Evolutionary conservation across 345 rosid species (phyloP).

Genomic region (Rhizophora apiculata): DNA sequence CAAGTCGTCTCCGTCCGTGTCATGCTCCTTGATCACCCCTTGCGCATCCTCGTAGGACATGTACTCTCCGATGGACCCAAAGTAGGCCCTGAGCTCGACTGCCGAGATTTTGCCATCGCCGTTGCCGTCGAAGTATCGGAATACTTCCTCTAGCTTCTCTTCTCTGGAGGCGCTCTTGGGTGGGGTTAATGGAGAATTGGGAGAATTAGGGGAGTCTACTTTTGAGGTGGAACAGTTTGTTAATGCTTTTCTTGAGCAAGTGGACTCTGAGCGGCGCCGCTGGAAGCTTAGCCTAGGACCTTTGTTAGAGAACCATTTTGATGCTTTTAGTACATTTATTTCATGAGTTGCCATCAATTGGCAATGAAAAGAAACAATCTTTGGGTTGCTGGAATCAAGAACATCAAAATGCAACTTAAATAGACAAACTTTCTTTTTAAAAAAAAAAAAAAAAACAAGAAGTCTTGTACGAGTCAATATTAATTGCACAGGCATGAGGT

Average conservation of each 20-base stretch:
- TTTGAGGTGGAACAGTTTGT: neutral
- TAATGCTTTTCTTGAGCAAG: conserved; percentile 5
- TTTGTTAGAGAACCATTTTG: conserved; percentile 35
- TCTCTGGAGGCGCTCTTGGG: conserved; percentile 11
- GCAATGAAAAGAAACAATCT: too few species aligned
- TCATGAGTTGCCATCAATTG: conserved; percentile 18
- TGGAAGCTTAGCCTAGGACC: conserved; percentile 26
- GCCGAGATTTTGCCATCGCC: conserved; percentile 37
- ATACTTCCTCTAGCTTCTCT: conserved; percentile 52
- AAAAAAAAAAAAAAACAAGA: too few species aligned
- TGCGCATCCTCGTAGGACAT: conserved; percentile 57
- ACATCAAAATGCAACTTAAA: too few species aligned
- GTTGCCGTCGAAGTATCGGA: conserved; percentile 27
- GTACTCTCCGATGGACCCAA: conserved; percentile 68
- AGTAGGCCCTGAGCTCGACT: conserved; percentile 58
- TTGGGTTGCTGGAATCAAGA: too few species aligned
- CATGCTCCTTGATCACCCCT: conserved; percentile 54
- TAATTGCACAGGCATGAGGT: neutral
- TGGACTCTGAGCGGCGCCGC: conserved; percentile 17
- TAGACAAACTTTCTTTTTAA: too few species aligned
- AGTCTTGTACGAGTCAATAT: too few species aligned
- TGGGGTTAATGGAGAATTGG: conserved; percentile 10
- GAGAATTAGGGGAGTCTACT: conserved; percentile 2
- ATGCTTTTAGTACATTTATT: conserved; percentile 16
- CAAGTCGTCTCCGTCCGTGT: conserved; percentile 60